A percentile compares a stretch with the other conserved stretches of the same genome.
These are phyloP conservation scores for Tricholoma sp. DNA, from an alignment of 768 basidiomycete species.

Conservation along the genomic window DNA sequence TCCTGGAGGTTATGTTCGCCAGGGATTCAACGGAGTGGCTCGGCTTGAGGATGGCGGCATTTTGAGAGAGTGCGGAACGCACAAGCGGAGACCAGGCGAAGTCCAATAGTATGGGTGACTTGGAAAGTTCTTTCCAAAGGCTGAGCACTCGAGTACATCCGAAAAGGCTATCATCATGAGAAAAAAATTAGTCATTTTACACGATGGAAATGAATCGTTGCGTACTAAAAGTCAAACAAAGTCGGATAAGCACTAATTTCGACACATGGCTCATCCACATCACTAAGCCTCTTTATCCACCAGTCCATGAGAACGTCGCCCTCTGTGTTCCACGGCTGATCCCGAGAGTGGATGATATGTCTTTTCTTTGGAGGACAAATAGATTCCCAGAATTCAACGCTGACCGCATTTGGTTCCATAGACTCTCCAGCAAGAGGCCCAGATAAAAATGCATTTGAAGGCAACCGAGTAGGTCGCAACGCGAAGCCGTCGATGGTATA, in stretches of 20 bases:
- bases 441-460: slow-evolving; percentile 48
- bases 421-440: slow-evolving; percentile 25
- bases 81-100: slow-evolving; percentile 60
- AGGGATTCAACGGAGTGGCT: not conserved
- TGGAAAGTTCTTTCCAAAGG: slow-evolving; percentile 34
- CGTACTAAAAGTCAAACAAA: not conserved
- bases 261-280: slow-evolving; percentile 33
- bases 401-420: slow-evolving; percentile 29
- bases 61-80: slow-evolving; percentile 15
- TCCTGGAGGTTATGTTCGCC: slow-evolving; percentile 10
- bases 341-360: slow-evolving; percentile 23
- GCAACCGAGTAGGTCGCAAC: slow-evolving; percentile 42
- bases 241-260: slow-evolving; percentile 29
- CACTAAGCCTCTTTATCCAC: slow-evolving; percentile 35
- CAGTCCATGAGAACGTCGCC: slow-evolving; percentile 37
- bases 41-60: not conserved
- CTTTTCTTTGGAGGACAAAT: slow-evolving; percentile 34
- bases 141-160: slow-evolving; percentile 35
- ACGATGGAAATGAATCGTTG: not conserved
- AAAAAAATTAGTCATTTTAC: not conserved
- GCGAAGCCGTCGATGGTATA: slow-evolving; percentile 47
- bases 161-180: slow-evolving; percentile 32
- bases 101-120: slow-evolving; percentile 41
- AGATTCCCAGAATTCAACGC: slow-evolving; percentile 38
- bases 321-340: slow-evolving; percentile 29